Base-by-base conservation (phyloP, 2,329 filamentous ascomycete species). In the Talaromyces sp. region DNA sequence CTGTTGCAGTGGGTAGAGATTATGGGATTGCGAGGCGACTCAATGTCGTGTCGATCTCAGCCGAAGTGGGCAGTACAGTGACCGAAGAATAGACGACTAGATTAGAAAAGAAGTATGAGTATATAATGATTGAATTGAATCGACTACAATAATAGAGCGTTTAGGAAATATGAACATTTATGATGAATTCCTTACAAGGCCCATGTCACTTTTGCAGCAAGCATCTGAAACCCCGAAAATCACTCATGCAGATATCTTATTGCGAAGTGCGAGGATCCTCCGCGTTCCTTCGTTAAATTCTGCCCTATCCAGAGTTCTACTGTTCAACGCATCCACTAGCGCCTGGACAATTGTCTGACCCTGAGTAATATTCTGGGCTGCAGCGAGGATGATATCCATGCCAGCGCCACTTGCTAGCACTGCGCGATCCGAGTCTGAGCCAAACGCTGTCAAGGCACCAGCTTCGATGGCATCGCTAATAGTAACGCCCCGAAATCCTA, bases 401-500 rank as follows among this genome's bases (percentile, higher is more conserved):
- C 74, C 74, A 24, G 73, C 74, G 56, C 68, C 63, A 13, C 60
- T 67, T 39, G 72, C 74, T 54, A 76, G 37, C 11, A 76, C 50
- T 1, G 61, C 71, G 13, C 70, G 71, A 0, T 67, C 27, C 7
- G 68, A 63, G 62, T 72, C 67, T 60, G 70, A 62, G 0, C 72
- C 72, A 47, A 74, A 73, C 2, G 67, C 64, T 22, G 66, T 39
- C 11, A 75, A 54, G 3, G 67, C 66, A 3, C 70, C 72, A 2
- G 71, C 74, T 48, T 74, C 72, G 48, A 76, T 69, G 5, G 72
- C 72, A 67, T 75, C 74, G 7, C 69, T 74, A n/a, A 75, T 72
- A 3, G 72, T 75, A 0, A 74, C 71, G 7, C 72, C 74, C 37
- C 63, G 63, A 50, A 73, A 76, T 0, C 70, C 70, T 45, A 75